phyloP scores from a whole-genome alignment of 1,139 yeast species.

The Lodderomyces parapsilosis region DNA sequence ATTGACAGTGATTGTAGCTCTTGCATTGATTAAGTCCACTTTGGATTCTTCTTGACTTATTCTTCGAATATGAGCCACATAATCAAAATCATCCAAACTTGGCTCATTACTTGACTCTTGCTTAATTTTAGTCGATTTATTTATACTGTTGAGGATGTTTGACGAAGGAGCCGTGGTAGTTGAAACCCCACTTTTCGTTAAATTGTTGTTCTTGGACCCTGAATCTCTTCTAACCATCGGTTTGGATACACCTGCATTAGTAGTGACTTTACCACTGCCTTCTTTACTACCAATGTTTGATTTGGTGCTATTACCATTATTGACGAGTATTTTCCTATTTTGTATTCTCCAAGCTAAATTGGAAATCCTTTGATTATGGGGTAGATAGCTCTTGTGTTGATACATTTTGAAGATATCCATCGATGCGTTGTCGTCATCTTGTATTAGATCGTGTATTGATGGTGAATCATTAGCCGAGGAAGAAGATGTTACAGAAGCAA shows the following conservation, averaged over 20 bases:
- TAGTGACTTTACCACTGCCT: not conserved
- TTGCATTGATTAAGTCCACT: not conserved
- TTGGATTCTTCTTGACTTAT: conserved; percentile 42
- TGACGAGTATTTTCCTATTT: conserved; percentile 26
- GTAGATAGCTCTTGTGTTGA: conserved; percentile 41
- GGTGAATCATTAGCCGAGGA: conserved; percentile 5
- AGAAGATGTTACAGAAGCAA: not conserved
- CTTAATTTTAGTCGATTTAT: conserved; percentile 1
- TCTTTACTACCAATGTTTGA: not conserved
- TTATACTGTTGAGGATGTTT: not conserved
- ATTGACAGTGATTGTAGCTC: not conserved
- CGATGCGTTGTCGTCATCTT: conserved; percentile 14
- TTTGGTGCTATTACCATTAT: not conserved
- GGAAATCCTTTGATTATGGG: conserved; percentile 43
- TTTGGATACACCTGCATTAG: conserved; percentile 4
- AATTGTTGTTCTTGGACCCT: not conserved
- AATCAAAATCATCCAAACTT: conserved; percentile 44
- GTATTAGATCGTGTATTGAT: conserved; percentile 10
- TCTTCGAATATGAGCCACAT: conserved; percentile 46
- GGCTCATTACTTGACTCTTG: conserved; percentile 20
- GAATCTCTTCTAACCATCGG: conserved; percentile 8
- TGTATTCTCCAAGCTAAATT: conserved; percentile 51
- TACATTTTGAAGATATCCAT: conserved; percentile 33
- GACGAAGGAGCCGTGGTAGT: not conserved
- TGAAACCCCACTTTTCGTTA: not conserved